Evolutionary conservation across 345 rosid species (phyloP), one percentile per base, ranked within the genome.

Genomic region (Citrus glauca): DNA sequence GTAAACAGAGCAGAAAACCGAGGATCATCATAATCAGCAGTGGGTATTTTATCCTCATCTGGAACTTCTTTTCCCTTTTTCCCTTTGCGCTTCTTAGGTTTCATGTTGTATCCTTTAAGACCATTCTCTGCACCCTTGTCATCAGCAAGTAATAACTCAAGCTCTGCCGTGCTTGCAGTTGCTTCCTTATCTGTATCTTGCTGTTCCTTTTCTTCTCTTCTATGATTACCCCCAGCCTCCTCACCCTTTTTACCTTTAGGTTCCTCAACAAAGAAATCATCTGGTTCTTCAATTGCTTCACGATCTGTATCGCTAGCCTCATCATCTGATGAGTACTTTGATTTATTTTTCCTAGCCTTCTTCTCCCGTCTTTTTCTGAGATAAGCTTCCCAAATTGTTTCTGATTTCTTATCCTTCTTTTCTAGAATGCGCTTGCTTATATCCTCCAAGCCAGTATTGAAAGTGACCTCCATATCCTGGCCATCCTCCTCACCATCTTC

Each of bases 391-490:
- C 94, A 96, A 72, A 93, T 93, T 20, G 92, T 85, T 89, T 93
- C 96, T 45, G 95, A 76, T 79, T 88, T 82, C 85, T 87, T 82
- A 69, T 90, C 91, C 86, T 86, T 90, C 88, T 91, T 93, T 82
- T 89, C 91, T 50, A 91, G 82, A 78, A 95, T 69, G 35, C 87
- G 91, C 82, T 91, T 92, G 80, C 97, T 91, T 83, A 94, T 73
- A 83, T 92, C 95, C 86, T 96, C 99, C 81, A 96, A 87, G 69
- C 92, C 99, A 53, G 97, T 87, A 80, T 94, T 88, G 86, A 96
- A 96, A 79, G 97, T 91, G 73, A 96, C 89, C 85, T 91, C 98
- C 98, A 96, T 91, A 86, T 94, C 97, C 80, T 86, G 92, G 81
- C 84, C 88, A 63, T 87, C 84, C 3, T 87, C 89, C 77, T 87